Conservation (phyloP, 2,329 filamentous ascomycete species). For the Fusarium caatingaense region DNA sequence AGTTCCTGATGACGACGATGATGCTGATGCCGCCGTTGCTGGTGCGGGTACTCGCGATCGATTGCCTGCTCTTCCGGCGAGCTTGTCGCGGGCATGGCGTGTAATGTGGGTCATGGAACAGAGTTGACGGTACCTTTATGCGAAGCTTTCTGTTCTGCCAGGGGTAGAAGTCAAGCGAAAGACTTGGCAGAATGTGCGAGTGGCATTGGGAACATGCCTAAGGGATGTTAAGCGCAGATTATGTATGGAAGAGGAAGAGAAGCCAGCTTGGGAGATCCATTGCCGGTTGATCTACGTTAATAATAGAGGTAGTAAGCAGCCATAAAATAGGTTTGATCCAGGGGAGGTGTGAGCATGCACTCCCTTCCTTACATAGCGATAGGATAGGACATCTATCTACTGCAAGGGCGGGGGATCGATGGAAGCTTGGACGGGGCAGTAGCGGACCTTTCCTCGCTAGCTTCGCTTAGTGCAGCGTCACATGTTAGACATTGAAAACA, state of each 20-base stretch:
- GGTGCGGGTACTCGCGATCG: conserved; percentile 37
- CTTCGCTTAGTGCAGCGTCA: conserved; percentile 32
- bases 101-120: conserved; percentile 45
- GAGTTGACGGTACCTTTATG: conserved; percentile 30
- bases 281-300: conserved; percentile 2
- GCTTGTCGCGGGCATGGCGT: conserved; percentile 43
- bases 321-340: not conserved
- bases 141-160: conserved; percentile 20
- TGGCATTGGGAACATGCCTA: not conserved
- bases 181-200: conserved; percentile 29
- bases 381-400: not conserved
- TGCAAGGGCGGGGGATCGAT: conserved; percentile 19
- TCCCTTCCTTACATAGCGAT: conserved; percentile 2
- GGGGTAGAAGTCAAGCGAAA: conserved; percentile 27
- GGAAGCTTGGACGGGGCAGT: conserved; percentile 2
- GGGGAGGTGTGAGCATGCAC: conserved; percentile 9
- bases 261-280: not conserved
- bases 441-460: conserved; percentile 9
- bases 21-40: conserved; percentile 23
- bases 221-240: not conserved
- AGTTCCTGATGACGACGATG: conserved; percentile 36
- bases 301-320: not conserved
- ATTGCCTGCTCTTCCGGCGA: conserved; percentile 39
- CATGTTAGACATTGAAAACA: conserved; percentile 14
- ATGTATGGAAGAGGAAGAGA: not conserved